Evolutionary conservation across 805 yeast genomes (phyloP).

Genomic region (Cephaloascus fragrans): DNA sequence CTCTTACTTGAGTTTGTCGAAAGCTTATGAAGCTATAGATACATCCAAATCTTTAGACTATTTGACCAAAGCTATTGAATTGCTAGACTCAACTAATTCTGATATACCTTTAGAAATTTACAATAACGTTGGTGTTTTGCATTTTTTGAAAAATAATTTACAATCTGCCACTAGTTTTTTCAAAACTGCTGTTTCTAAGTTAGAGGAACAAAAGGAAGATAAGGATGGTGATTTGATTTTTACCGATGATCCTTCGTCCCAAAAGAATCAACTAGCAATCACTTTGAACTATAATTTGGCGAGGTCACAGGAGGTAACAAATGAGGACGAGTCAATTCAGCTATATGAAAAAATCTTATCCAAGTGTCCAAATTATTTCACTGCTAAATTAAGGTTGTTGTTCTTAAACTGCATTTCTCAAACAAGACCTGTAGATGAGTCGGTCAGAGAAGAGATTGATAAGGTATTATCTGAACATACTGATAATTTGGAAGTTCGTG

Average conservation of each 20-base stretch:
- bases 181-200: constrained; percentile 32
- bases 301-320: constrained; percentile 50
- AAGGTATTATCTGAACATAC: constrained; percentile 42
- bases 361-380: constrained; percentile 57
- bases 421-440: constrained; percentile 22
- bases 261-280: constrained; percentile 5
- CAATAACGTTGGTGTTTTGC: constrained; percentile 81
- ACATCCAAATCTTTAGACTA: constrained; percentile 56
- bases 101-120: constrained; percentile 49
- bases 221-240: constrained; percentile 11
- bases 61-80: constrained; percentile 51
- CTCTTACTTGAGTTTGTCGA: constrained; percentile 62
- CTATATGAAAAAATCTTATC: constrained; percentile 49
- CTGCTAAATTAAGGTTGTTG: constrained; percentile 66
- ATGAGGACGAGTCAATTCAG: constrained; percentile 25
- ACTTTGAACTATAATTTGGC: constrained; percentile 59
- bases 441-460: constrained; percentile 44
- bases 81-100: constrained; percentile 29
- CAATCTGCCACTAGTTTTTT: constrained; percentile 51
- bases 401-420: constrained; percentile 47
- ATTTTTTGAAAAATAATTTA: constrained; percentile 53
- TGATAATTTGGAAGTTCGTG: constrained; percentile 71
- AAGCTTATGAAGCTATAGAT: constrained; percentile 59
- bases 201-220: constrained; percentile 15
- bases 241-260: not conserved